phyloP scores from a whole-genome alignment of 306 rosid species.

The Medicago ruthenica region DNA sequence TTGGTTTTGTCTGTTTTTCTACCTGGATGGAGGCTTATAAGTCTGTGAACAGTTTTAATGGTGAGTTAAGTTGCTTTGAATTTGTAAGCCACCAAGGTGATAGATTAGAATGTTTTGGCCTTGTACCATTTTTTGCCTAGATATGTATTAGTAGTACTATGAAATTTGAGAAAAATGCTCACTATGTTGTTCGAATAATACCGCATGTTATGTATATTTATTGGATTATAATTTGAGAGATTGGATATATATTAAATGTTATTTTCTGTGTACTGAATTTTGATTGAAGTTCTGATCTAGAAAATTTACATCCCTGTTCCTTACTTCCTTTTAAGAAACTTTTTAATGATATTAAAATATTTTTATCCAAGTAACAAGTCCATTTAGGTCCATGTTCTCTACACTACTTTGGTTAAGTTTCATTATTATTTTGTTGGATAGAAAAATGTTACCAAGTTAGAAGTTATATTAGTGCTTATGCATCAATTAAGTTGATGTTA shows the following conservation, averaged over 20 bases:
- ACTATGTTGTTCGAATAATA: conserved; percentile 7
- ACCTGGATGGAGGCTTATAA: conserved; percentile 77
- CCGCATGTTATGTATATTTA: not conserved
- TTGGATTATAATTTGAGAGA: conserved; percentile 1
- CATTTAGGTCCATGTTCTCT: conserved; percentile 28
- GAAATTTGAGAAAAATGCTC: conserved; percentile 17
- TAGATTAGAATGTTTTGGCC: not conserved
- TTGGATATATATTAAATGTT: not conserved
- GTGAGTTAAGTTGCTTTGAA: conserved; percentile 37
- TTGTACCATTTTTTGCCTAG: not conserved
- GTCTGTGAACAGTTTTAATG: conserved; percentile 78
- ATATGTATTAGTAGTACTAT: conserved; percentile 3
- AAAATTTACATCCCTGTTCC: conserved; percentile 19
- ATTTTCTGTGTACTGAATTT: conserved; percentile 13
- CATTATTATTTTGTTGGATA: not conserved
- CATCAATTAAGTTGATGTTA: conserved; percentile 29
- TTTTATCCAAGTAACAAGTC: not conserved
- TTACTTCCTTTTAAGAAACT: not conserved
- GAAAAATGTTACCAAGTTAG: not conserved
- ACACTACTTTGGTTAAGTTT: conserved; percentile 27
- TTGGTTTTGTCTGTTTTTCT: conserved; percentile 90
- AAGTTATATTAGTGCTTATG: conserved; percentile 1
- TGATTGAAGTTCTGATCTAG: conserved; percentile 1
- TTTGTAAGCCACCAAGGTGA: conserved; percentile 4
- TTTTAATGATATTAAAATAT: not conserved